Percentiles rank a stretch among this genome's conserved stretches.
These are phyloP conservation scores for Luzula sylvatica DNA, from an alignment of 176 grass and related monocot genomes.

Conservation along the genomic window DNA sequence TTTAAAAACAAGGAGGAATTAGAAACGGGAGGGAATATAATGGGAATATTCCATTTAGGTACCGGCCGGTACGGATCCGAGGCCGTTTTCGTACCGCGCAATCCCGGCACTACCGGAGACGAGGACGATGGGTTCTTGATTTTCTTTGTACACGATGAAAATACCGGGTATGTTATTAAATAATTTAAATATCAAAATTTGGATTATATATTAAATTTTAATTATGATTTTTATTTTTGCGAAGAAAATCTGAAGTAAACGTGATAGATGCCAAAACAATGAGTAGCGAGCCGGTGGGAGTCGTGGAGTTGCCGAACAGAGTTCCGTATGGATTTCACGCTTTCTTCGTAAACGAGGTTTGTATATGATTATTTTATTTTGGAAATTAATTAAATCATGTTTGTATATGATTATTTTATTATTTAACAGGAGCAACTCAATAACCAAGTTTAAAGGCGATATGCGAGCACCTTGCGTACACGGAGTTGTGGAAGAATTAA, in stretches of 20 bases:
- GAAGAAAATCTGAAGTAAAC: slow-evolving; percentile 75
- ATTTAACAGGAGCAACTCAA: slow-evolving; percentile 22
- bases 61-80: slow-evolving; percentile 66
- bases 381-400: slow-evolving; percentile 6
- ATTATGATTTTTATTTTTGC: slow-evolving; percentile 7
- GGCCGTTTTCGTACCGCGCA: slow-evolving; percentile 75
- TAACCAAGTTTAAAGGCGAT: slow-evolving; percentile 1
- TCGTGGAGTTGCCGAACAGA: slow-evolving; percentile 68
- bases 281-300: slow-evolving; percentile 66
- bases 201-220: background rate
- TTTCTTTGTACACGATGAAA: slow-evolving; percentile 83
- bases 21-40: slow-evolving; percentile 71
- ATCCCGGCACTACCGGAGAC: slow-evolving; percentile 44
- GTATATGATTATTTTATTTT: too few relatives aligned
- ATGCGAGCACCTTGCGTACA: background rate
- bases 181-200: too few relatives aligned
- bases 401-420: background rate
- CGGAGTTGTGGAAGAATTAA: background rate
- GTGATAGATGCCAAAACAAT: slow-evolving; percentile 93
- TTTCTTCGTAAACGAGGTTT: slow-evolving; percentile 81
- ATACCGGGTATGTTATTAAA: slow-evolving; percentile 45
- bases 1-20: slow-evolving; percentile 49
- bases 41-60: slow-evolving; percentile 64
- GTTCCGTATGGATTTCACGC: slow-evolving; percentile 88
- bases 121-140: slow-evolving; percentile 90